Evolutionary conservation across 345 rosid species (phyloP).

Genomic region (Crucihimalaya himalaica): DNA sequence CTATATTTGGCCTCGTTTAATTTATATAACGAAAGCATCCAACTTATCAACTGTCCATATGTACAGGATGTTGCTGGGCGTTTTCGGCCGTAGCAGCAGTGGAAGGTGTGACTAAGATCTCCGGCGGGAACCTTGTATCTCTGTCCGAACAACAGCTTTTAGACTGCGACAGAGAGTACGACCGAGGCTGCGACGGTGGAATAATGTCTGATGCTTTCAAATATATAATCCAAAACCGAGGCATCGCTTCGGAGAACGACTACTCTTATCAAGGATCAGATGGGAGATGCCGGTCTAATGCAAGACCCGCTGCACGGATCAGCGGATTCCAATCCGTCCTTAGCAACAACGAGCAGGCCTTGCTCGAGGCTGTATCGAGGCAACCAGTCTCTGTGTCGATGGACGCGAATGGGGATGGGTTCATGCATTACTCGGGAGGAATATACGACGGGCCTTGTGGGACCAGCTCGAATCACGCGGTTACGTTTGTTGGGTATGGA

Average conservation of each 20-base stretch:
- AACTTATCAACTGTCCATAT: not conserved
- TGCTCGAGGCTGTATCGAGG: slow-evolving; percentile 51
- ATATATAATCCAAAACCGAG: slow-evolving; percentile 45
- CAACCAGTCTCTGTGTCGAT: slow-evolving; percentile 64
- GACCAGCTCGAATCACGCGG: slow-evolving; percentile 50
- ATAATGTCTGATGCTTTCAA: slow-evolving; percentile 55
- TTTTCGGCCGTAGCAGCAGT: slow-evolving; percentile 65
- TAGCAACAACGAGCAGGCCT: slow-evolving; percentile 49
- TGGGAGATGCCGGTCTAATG: slow-evolving; percentile 24
- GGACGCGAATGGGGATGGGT: slow-evolving; percentile 40
- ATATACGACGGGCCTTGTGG: slow-evolving; percentile 51
- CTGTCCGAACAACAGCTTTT: slow-evolving; percentile 39
- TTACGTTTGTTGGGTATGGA: slow-evolving; percentile 62
- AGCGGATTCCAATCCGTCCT: slow-evolving; percentile 55
- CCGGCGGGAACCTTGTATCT: slow-evolving; percentile 28
- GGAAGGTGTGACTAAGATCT: slow-evolving; percentile 37
- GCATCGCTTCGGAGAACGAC: slow-evolving; percentile 51
- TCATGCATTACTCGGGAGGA: slow-evolving; percentile 50
- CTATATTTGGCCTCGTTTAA: not conserved
- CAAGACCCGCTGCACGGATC: slow-evolving; percentile 46
- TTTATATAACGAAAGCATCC: not conserved
- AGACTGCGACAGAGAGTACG: slow-evolving; percentile 37
- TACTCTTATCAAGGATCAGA: slow-evolving; percentile 53
- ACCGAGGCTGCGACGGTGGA: slow-evolving; percentile 59
- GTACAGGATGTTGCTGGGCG: slow-evolving; percentile 60